Evolutionary conservation across 306 rosid species (phyloP), one percentile per base, ranked within the genome.

Genomic region (Pterocarpus santalinus): DNA sequence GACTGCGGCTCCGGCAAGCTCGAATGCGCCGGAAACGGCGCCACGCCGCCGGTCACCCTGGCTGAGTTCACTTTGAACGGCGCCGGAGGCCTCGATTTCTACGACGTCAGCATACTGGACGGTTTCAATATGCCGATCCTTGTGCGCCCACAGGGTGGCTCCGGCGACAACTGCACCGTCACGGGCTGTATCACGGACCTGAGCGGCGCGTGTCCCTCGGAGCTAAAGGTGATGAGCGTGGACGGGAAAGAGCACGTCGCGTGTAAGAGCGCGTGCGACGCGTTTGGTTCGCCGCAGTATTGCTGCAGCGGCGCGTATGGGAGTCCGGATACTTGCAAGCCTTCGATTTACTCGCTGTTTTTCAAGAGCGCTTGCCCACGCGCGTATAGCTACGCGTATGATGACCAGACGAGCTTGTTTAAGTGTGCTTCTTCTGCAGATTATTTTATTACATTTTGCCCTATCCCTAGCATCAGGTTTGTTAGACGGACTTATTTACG

Each of bases 221-320:
- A 92, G 71, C 90, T 94, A 0, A 91, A 78, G 32, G 92, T 92
- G 11, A 72, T 7, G 83, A 56, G 86, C 16, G 84, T 15, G 30
- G 90, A 75, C 2, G 89, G 91, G 0, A 65, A 63, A 3, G 81
- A 46, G 6, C 75, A 79, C 2, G 63, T 56, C 11, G 86, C 95
- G 51, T 94, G 98, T 38, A 90, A 85, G 69, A 94, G 98, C 91
- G 98, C 98, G 73, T 94, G 98, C 17, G 97, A 81, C 53, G 98
- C 95, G 0, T 94, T 94, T 6, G 80, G 69, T 33, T 35, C 86
- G 75, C 88, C 95, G 5, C 78, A 89, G 83, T 94, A 92, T 35
- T 94, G 98, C 28, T 94, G 98, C 56, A 88, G 85, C 5, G 98
- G 97, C 77, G 90, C 90, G 81, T 92, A 84, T 4, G 84, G 61